These are phyloP conservation scores for Porcisia hertigi DNA, from an alignment of 208 protist species.

Conservation along the genomic window DNA sequence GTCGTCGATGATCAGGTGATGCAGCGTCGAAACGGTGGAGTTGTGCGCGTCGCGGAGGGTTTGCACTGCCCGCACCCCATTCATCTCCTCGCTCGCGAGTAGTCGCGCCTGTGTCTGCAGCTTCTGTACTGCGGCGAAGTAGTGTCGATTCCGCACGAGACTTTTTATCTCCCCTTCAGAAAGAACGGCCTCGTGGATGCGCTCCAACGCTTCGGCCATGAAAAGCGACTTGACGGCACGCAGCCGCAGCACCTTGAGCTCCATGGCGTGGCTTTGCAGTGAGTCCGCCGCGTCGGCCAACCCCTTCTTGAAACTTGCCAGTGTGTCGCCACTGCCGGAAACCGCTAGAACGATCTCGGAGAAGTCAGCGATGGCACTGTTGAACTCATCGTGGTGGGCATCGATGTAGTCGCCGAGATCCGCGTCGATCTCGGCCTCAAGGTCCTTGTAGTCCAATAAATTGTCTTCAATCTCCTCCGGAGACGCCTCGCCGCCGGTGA, in stretches of 20 bases:
- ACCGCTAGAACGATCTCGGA: conserved; percentile 86
- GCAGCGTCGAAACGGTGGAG: conserved; percentile 49
- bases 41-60: conserved; percentile 61
- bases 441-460: conserved; percentile 57
- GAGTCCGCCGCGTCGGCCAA: conserved; percentile 52
- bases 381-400: conserved; percentile 82
- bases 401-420: conserved; percentile 78
- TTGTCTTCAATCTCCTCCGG: conserved; percentile 69
- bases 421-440: conserved; percentile 66
- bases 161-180: conserved; percentile 56
- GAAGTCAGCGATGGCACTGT: conserved; percentile 73
- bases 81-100: conserved; percentile 45
- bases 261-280: conserved; percentile 70
- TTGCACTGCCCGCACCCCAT: conserved; percentile 56
- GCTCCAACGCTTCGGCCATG: conserved; percentile 59
- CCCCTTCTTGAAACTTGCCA: conserved; percentile 71
- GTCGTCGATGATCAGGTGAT: conserved; percentile 69
- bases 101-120: conserved; percentile 44
- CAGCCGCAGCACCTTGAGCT: conserved; percentile 71
- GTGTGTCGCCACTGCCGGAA: conserved; percentile 74
- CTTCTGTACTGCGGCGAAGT: conserved; percentile 63
- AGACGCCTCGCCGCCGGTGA: conserved; percentile 54
- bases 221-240: conserved; percentile 76
- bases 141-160: conserved; percentile 53
- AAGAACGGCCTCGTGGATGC: conserved; percentile 54